Conservation (phyloP, 352 stramenopile species). For the Phytophthora fragariae region DNA sequence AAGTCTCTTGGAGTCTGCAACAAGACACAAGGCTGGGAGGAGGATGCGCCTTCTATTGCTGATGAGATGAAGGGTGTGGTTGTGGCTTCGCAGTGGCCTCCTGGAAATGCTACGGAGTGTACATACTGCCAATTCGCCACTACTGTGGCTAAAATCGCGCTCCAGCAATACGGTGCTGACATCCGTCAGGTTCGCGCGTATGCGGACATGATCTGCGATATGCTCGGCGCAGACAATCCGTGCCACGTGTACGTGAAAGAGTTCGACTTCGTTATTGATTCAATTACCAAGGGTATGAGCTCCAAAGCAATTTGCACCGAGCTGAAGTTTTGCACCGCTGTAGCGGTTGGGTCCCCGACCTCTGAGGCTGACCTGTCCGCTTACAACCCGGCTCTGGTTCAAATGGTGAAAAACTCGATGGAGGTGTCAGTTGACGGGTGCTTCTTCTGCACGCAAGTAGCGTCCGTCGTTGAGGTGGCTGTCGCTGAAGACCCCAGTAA, state of each 20-base stretch:
- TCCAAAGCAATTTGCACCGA: conserved; percentile 65
- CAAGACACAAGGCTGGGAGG: conserved; percentile 25
- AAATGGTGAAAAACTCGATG: conserved; percentile 50
- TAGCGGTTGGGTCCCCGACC: neutral
- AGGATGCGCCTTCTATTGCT: conserved; percentile 23
- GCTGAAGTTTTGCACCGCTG: conserved; percentile 63
- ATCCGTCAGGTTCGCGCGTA: conserved; percentile 67
- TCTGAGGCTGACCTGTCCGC: conserved; percentile 21
- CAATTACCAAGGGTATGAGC: conserved; percentile 69
- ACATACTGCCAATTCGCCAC: conserved; percentile 71
- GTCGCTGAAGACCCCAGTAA: conserved; percentile 62
- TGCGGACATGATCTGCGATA: conserved; percentile 80
- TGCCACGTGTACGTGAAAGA: conserved; percentile 80
- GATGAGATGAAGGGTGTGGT: conserved; percentile 48
- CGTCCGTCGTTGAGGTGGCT: conserved; percentile 58
- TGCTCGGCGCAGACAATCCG: conserved; percentile 64
- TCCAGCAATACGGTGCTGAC: conserved; percentile 64
- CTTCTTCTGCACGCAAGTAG: conserved; percentile 80
- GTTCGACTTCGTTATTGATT: conserved; percentile 71
- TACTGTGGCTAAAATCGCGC: conserved; percentile 65
- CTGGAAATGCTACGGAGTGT: conserved; percentile 57
- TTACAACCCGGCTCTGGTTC: conserved; percentile 39
- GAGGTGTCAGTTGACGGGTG: conserved; percentile 50
- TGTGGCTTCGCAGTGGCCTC: conserved; percentile 29
- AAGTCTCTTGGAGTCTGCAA: conserved; percentile 58